Conservation (phyloP, 768 basidiomycete species). For the Hypholoma sublateritium region DNA sequence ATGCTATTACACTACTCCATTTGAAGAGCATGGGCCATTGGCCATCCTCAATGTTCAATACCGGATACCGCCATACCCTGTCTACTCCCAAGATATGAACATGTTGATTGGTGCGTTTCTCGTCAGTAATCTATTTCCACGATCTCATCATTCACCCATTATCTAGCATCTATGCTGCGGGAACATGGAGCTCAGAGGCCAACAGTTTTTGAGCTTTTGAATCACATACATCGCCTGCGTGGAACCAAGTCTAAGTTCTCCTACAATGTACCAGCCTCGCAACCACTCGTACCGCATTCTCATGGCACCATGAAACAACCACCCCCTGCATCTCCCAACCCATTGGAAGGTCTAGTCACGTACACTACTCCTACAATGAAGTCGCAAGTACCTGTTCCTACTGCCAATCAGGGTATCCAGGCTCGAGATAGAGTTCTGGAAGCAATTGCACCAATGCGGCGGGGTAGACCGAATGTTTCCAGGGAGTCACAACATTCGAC, state of each 20-base stretch:
- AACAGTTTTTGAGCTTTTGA: slow-evolving; percentile 82
- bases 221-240: slow-evolving; percentile 80
- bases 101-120: slow-evolving; percentile 68
- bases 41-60: slow-evolving; percentile 98
- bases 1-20: slow-evolving; percentile 99
- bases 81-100: slow-evolving; percentile 83
- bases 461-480: slow-evolving; percentile 55
- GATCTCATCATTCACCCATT: slow-evolving; percentile 6
- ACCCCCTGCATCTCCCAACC: slow-evolving; percentile 17
- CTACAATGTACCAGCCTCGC: slow-evolving; percentile 57
- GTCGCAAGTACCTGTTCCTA: slow-evolving; percentile 17
- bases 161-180: slow-evolving; percentile 83
- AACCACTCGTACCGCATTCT: slow-evolving; percentile 41
- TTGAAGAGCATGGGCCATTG: slow-evolving; percentile 95
- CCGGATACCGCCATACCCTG: slow-evolving; percentile 84
- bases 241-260: slow-evolving; percentile 81
- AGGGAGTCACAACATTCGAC: slow-evolving; percentile 25
- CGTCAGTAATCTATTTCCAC: neutral
- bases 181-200: slow-evolving; percentile 89
- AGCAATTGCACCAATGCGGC: slow-evolving; percentile 76
- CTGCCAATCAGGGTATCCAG: slow-evolving; percentile 56
- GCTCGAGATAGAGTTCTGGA: slow-evolving; percentile 78
- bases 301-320: slow-evolving; percentile 11
- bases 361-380: slow-evolving; percentile 21
- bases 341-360: slow-evolving; percentile 28